Conservation (phyloP, 176 grass and related monocot genomes). For the Musa beccarii region DNA sequence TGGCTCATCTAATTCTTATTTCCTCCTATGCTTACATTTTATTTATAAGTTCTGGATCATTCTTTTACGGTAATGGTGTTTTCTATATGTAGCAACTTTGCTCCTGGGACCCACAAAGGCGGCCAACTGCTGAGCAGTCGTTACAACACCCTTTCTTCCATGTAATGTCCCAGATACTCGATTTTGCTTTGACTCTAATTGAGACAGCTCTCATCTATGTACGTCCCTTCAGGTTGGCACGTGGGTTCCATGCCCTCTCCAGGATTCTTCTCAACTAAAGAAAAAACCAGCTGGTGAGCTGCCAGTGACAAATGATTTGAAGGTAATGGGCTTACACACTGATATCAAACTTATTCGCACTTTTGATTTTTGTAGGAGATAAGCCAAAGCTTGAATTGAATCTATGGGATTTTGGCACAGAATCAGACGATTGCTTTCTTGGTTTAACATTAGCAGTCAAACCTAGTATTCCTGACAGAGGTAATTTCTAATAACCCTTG, state of each 20-base stretch:
- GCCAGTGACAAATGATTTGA: neutral
- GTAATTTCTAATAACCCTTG: constrained; percentile 14
- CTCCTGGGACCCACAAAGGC: constrained; percentile 75
- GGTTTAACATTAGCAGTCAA: constrained; percentile 78
- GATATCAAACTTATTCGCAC: neutral
- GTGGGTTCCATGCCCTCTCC: constrained; percentile 39
- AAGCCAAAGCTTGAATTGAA: constrained; percentile 67
- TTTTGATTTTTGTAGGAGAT: constrained; percentile 30
- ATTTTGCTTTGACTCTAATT: constrained; percentile 6
- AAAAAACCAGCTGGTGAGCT: constrained; percentile 39
- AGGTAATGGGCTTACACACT: neutral
- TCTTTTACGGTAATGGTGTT: neutral
- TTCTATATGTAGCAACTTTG: constrained; percentile 56
- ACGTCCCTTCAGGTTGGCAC: constrained; percentile 34
- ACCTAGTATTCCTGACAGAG: constrained; percentile 59
- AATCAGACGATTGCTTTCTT: constrained; percentile 68
- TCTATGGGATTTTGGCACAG: constrained; percentile 61
- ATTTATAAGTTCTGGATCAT: neutral
- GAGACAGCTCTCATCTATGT: constrained; percentile 20
- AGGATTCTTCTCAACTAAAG: constrained; percentile 29
- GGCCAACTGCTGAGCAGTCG: constrained; percentile 78
- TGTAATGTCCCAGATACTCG: constrained; percentile 34
- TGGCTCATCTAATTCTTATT: neutral
- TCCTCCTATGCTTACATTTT: neutral
- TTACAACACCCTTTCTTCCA: constrained; percentile 88